Evolutionary conservation across 768 basidiomycete species (phyloP), one percentile per base, ranked within the genome.

Genomic region (Amanita pallidorosea): DNA sequence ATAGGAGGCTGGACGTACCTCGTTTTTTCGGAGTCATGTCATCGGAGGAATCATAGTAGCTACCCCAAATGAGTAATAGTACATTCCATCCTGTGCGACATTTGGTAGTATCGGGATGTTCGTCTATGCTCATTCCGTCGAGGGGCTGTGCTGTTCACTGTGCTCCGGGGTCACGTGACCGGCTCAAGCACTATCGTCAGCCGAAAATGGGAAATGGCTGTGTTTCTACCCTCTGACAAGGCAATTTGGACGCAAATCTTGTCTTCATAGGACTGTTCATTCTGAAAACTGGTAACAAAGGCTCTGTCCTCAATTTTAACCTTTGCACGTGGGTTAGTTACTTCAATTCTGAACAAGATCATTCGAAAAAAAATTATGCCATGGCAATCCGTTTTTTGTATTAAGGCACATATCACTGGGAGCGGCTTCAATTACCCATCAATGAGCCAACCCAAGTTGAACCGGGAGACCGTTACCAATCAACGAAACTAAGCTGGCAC

Each of bases 331-430:
- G 22, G 11, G 5, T 27, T 29, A 45, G 43, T 31, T 17, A 45
- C 25, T 29, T 17, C 4, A 27, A 27, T 22, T 48, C 7, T 18
- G 7, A 6, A 12, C 12, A n/a, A 36, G 20, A 23, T 48, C 34
- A 48, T 25, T 23, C 18, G 37, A 38, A 48, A 38, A 27, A 31
- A 31, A 31, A 31, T 31, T 31, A 31, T 31, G 12, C 31, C 31
- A 31, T 31, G 12, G 11, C 31, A 31, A 8, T 18, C 38, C n/a
- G 23, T 29, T 38, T 22, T 2, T n/a, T 17, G 36, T 23, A 48
- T 48, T 48, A 48, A 48, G 47, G 47, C 47, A 48, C 47, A 38
- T 38, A 38, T 22, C 15, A 1, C 47, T 48, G 34, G 36, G 34
- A 37, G 15, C 23, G 47, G 47, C 8, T 7, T 29, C 25, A 17